Conservation (phyloP, 176 grass and related monocot genomes). For the Phoenix roebelenii region DNA sequence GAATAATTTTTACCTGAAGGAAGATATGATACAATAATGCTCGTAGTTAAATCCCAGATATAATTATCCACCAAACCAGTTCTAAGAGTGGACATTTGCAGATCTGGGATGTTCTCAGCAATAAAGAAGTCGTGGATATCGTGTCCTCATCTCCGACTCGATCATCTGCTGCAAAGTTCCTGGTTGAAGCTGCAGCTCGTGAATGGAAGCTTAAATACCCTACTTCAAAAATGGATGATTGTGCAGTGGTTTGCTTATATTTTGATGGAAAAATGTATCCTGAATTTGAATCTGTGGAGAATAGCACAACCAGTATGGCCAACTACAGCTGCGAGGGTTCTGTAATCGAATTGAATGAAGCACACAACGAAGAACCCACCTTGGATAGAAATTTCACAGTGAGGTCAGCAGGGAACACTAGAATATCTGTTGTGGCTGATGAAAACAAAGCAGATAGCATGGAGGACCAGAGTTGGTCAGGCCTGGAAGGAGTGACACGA, state of each 20-base stretch:
- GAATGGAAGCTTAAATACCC: conserved; percentile 96
- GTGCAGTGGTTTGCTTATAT: conserved; percentile 77
- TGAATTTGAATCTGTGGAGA: conserved; percentile 36
- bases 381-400: conserved; percentile 70
- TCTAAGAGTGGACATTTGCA: conserved; percentile 27
- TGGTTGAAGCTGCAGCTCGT: conserved; percentile 71
- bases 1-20: too few species aligned
- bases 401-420: conserved; percentile 31
- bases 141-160: conserved; percentile 53
- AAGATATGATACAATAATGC: too few species aligned
- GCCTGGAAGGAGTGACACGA: conserved; percentile 77
- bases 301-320: conserved; percentile 30
- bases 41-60: too few species aligned
- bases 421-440: conserved; percentile 22
- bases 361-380: conserved; percentile 35
- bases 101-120: conserved; percentile 98
- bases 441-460: conserved; percentile 23
- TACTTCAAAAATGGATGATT: conserved; percentile 79
- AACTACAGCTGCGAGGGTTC: conserved; percentile 40
- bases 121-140: conserved; percentile 88
- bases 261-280: conserved; percentile 62
- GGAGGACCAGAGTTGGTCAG: conserved; percentile 53
- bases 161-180: conserved; percentile 47
- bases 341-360: conserved; percentile 35
- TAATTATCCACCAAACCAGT: background rate